phyloP scores from a whole-genome alignment of 2,329 filamentous ascomycete species.

The Fusarium sp. region DNA sequence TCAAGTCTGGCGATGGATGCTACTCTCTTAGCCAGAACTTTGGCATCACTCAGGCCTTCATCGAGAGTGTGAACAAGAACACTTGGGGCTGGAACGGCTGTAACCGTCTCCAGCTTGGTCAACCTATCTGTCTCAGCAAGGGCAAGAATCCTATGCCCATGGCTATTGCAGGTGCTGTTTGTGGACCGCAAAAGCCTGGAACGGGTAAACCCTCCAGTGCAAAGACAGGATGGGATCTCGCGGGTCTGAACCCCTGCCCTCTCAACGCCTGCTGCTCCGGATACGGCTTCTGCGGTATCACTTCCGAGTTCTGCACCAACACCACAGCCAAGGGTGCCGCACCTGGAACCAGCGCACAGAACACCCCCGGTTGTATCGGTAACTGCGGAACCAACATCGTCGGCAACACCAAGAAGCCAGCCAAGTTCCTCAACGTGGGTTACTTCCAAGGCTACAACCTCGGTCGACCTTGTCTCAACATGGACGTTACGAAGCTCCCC shows the following conservation, averaged over 20 bases:
- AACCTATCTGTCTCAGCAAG: constrained; percentile 50
- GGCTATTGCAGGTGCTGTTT: constrained; percentile 46
- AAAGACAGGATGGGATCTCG: constrained; percentile 47
- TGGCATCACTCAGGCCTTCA: constrained; percentile 50
- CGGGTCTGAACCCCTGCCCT: constrained; percentile 59
- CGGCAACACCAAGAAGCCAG: constrained; percentile 43
- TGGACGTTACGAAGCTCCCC: constrained; percentile 45
- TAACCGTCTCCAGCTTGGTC: constrained; percentile 38
- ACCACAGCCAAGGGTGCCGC: constrained; percentile 44
- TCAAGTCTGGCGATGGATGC: constrained; percentile 51
- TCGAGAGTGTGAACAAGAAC: constrained; percentile 53
- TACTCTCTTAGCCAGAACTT: constrained; percentile 46
- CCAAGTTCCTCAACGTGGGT: constrained; percentile 44
- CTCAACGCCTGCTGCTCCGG: constrained; percentile 56
- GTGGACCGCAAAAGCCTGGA: constrained; percentile 50
- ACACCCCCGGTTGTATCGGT: constrained; percentile 46
- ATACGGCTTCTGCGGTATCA: constrained; percentile 59
- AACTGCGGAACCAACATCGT: constrained; percentile 51
- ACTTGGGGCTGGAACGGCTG: constrained; percentile 55
- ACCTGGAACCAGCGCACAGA: constrained; percentile 43
- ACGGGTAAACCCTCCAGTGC: constrained; percentile 40
- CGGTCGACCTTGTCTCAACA: constrained; percentile 46
- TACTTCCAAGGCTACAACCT: constrained; percentile 52
- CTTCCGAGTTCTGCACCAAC: constrained; percentile 56
- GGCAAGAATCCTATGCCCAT: constrained; percentile 51